A percentile compares a stretch with the other conserved stretches of the same genome.
These are phyloP conservation scores for barley (Hordeum vulgare) DNA, from an alignment of 176 grass and related monocot species.

Conservation along the genomic window MorexV3_pseudomolecules_assembly NC_058522.1:524439425-524439924, in stretches of 20 bases:
- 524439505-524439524: not conserved
- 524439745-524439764: not conserved
- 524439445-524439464: not conserved
- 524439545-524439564: not conserved
- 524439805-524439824: not conserved
- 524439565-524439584: not conserved
- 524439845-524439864: not conserved
- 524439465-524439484: not conserved
- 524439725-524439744: not conserved
- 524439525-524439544: not conserved
- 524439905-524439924: not conserved
- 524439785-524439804: not conserved
- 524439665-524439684: conserved; percentile 82
- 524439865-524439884: not conserved
- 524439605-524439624: conserved; percentile 78
- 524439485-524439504: not conserved
- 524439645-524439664: conserved; percentile 70
- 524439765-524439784: not conserved
- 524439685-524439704: conserved; percentile 56
- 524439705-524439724: not conserved
- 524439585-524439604: conserved; percentile 7
- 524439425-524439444: no score
- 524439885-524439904: not conserved
- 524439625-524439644: no score
- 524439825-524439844: not conserved